Percentiles rank a stretch among this genome's conserved stretches.
Conservation (phyloP, 116 monocot species). For the Zostera marina region DNA sequence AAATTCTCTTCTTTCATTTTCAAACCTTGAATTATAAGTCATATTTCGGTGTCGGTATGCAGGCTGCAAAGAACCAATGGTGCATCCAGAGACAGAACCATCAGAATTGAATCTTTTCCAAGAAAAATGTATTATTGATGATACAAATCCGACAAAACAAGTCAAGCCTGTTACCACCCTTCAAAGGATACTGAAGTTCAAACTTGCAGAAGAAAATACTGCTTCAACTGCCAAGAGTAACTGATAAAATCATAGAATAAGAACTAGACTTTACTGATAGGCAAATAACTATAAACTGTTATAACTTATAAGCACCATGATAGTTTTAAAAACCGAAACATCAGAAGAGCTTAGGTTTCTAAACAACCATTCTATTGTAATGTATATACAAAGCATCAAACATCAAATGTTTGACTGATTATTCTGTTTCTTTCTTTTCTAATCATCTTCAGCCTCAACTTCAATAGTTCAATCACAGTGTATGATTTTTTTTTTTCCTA, state of each 20-base stretch:
- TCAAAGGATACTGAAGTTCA: conserved; percentile 64
- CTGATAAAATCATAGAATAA: background rate
- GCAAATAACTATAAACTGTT: too few species aligned
- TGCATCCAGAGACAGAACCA: conserved; percentile 22
- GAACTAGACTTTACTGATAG: too few species aligned
- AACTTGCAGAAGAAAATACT: conserved; percentile 20
- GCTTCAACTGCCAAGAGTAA: background rate
- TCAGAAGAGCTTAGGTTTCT: too few species aligned
- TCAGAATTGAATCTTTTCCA: conserved; percentile 23
- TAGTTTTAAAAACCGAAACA: too few species aligned
- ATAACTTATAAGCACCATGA: too few species aligned
- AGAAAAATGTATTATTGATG: conserved; percentile 20
- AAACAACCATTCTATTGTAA: too few species aligned
- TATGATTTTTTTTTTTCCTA: too few species aligned
- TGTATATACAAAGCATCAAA: too few species aligned
- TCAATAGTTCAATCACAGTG: too few species aligned
- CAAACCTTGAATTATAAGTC: background rate
- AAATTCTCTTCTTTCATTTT: background rate
- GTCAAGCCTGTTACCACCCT: conserved; percentile 35
- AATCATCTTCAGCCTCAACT: too few species aligned
- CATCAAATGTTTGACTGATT: too few species aligned
- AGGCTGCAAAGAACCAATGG: conserved; percentile 11
- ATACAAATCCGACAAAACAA: conserved; percentile 29
- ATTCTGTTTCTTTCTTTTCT: too few species aligned
- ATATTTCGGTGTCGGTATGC: background rate